Base-by-base conservation (phyloP, 495 filamentous ascomycete genomes). In the Aspergillus carlsbadensis region DNA sequence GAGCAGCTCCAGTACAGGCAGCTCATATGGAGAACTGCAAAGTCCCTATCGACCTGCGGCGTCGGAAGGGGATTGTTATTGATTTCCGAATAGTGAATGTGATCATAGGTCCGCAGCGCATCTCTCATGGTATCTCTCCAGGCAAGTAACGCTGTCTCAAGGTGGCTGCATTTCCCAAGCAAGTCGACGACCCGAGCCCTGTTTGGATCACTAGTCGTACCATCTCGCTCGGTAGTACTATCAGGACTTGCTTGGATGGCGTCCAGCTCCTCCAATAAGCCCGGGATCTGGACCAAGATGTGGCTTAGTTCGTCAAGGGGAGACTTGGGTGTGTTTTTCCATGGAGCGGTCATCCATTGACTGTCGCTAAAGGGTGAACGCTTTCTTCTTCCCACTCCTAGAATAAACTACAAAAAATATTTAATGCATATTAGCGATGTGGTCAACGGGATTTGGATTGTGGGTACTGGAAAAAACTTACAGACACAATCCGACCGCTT, bases 1-100 rank as follows among this genome's bases (percentile, higher is more conserved):
- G 45, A 48, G 22, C 45, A 48, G 21, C 45, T 48, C 45, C 45
- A 48, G 45, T 48, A 48, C 13, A 48, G 31, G 21, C 15, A 31
- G 29, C 45, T 48, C 24, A 48, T 29, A 31, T 48, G 45, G 0
- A 48, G 45, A 0, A 48, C 22, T 6, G 45, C 45, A 17, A 48
- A 48, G 45, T 48, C 45, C 22, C 45, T 26, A 48, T 48, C 45
- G 6, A 48, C 29, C 31, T 48, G 45, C 21, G 45, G 45, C 24
- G n/a, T 48, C 13, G 45, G 45, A 13, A 48, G 22, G 45, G 45
- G 45, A 31, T 34, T 10, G 5, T 13, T 26, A 2, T 21, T n/a
- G n/a, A n/a, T n/a, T n/a, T n/a, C 26, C 8, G 26, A 29, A 29
- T 29, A 48, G 31, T 6, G 29, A 11, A 14, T 33, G 45, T 48